Base-by-base conservation (phyloP, 768 basidiomycete species). In the Trametes gibbosa region DNA sequence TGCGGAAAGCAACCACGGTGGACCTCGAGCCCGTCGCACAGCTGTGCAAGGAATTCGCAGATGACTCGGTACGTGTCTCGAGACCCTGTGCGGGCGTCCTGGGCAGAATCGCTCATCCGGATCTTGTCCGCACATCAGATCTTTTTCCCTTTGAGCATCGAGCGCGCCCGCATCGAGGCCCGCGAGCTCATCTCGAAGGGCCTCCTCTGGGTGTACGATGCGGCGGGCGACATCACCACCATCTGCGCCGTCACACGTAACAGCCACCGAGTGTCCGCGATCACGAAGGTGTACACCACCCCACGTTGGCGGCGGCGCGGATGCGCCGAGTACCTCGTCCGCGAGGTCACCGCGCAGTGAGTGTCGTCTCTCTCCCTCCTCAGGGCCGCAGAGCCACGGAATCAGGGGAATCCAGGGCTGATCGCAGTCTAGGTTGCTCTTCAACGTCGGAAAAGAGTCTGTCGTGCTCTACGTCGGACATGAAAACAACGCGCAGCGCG, bases 201-300 rank as follows among this genome's bases (percentile, higher is more conserved):
- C n/a, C 78, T 79, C 50, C 66, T 82, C 27, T 84, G 82, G 81
- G 69, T 85, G 24, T 81, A 80, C 65, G 80, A 81, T 51, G 73
- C 74, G 19, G 58, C 68, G 12, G 72, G 73, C 1, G 71, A 75
- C 50, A 68, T 81, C 50, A 74, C 81, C 4, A 79, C 77, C 19
- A 77, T 85, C 41, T 83, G 82, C 46, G 83, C 83, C 16, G 81
- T 79, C 21, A 80, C 83, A n/a, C 78, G 83, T n/a, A 74, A 74
- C 50, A 80, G 79, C 13, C 67, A 74, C 56, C 72, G 71, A 12
- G 79, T 83, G 23, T 77, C 80, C 14, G 81, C 80, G 2, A 82
- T 84, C 63, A 82, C 83, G 8, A 85, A 84, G 67, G 83, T 84
- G 1, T 82, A 79, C 66, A 85, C 83, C 19, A 74, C 76, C 32